Evolutionary conservation across 139 green algal species (phyloP).

Genomic region (Spirogloea muscicola): DNA sequence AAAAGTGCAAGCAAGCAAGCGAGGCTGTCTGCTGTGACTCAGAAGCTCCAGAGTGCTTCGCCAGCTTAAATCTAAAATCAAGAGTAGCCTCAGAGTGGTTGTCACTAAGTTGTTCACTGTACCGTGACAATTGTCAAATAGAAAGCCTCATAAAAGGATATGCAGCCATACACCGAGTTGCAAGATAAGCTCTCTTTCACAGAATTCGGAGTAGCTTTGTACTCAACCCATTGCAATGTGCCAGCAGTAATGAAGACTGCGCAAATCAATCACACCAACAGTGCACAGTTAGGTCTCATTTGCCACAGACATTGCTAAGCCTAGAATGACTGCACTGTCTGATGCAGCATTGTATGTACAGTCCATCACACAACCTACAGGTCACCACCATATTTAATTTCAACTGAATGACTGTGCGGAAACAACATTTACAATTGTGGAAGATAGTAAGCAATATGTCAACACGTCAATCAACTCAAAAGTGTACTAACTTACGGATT

Average conservation of each 20-base stretch:
- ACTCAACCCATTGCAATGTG: slow-evolving; percentile 12
- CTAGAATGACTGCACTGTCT: background rate
- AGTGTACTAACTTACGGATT: background rate
- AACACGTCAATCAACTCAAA: too few relatives aligned
- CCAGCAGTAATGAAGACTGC: slow-evolving; percentile 18
- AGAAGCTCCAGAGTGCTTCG: background rate
- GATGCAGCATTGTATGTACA: background rate
- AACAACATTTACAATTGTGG: background rate
- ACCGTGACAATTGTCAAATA: slow-evolving; percentile 27
- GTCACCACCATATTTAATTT: background rate
- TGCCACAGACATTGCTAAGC: background rate
- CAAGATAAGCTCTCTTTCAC: background rate
- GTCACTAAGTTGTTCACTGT: background rate
- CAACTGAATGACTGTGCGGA: background rate
- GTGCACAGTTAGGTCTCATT: background rate
- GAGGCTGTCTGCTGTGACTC: background rate
- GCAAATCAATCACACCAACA: background rate
- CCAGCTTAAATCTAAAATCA: background rate
- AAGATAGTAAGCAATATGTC: background rate
- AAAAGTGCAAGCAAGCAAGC: background rate
- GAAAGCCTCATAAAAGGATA: slow-evolving; percentile 9
- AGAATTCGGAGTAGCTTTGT: background rate
- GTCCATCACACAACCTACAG: background rate
- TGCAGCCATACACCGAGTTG: background rate
- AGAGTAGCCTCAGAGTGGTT: background rate